phyloP scores from a whole-genome alignment of 352 stramenopile genomes.

The Pythium angustatum region DNA sequence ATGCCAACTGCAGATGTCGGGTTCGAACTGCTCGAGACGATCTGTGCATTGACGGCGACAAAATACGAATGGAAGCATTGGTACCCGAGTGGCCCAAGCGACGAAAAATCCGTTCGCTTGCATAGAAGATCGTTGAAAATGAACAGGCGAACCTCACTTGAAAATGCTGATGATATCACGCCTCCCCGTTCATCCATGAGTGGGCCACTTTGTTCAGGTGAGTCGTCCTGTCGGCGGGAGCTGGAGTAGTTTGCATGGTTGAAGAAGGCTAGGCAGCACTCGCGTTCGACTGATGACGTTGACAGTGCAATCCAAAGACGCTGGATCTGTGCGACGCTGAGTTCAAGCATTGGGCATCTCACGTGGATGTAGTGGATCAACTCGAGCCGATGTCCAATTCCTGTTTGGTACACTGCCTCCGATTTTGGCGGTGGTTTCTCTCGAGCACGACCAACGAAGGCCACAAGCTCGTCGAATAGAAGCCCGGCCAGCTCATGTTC shows the following conservation, averaged over 20 bases:
- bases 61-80: conserved; percentile 90
- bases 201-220: conserved; percentile 14
- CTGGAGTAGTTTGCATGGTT: conserved; percentile 61
- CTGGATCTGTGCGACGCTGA: conserved; percentile 75
- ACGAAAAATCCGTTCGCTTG: conserved; percentile 72
- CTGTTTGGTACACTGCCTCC: conserved; percentile 52
- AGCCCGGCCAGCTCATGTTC: conserved; percentile 73
- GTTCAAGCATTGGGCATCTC: conserved; percentile 74
- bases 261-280: conserved; percentile 86
- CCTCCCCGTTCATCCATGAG: conserved; percentile 19
- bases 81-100: conserved; percentile 75
- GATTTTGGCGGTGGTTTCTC: conserved; percentile 40
- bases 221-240: not conserved
- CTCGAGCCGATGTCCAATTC: conserved; percentile 81
- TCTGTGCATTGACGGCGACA: conserved; percentile 60
- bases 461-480: conserved; percentile 83
- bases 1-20: conserved; percentile 1
- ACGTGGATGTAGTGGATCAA: conserved; percentile 87
- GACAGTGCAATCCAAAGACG: conserved; percentile 78
- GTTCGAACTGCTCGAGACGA: not conserved
- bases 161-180: conserved; percentile 77
- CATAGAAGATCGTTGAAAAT: conserved; percentile 87
- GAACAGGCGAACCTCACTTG: conserved; percentile 69
- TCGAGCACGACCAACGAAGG: conserved; percentile 62
- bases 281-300: conserved; percentile 65